Conservation (phyloP, 2,329 filamentous ascomycete species). For the Rhynchosporium agropyri region DNA sequence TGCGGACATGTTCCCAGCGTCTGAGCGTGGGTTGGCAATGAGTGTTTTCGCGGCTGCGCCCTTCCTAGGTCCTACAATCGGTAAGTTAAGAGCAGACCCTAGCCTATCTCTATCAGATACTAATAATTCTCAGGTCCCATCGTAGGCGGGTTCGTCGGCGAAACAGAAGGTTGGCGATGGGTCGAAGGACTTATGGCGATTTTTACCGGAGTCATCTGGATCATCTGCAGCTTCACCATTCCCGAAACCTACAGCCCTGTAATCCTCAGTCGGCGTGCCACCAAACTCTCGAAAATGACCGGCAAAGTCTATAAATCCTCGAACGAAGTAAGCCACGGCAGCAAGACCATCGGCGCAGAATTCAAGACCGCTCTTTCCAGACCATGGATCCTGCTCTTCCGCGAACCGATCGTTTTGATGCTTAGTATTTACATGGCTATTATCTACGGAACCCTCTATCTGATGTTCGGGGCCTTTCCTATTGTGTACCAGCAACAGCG, state of each 20-base stretch:
- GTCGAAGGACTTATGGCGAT: constrained; percentile 64
- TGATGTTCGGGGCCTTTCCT: constrained; percentile 63
- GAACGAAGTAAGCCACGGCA: constrained; percentile 50
- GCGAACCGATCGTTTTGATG: constrained; percentile 69
- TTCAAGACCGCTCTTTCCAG: constrained; percentile 62
- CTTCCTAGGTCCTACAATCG: constrained; percentile 64
- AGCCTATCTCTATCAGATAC: not conserved
- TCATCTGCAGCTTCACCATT: constrained; percentile 53
- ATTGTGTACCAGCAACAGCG: constrained; percentile 66
- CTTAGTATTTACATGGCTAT: constrained; percentile 56
- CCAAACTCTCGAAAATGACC: constrained; percentile 53
- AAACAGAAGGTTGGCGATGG: constrained; percentile 71
- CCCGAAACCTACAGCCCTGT: constrained; percentile 64
- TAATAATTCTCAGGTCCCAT: constrained; percentile 55
- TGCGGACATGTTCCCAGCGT: constrained; percentile 59
- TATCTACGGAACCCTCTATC: constrained; percentile 57
- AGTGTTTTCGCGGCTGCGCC: constrained; percentile 66
- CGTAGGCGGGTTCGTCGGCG: constrained; percentile 66
- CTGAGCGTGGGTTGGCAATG: constrained; percentile 58
- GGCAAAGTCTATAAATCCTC: constrained; percentile 60
- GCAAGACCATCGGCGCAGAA: constrained; percentile 45
- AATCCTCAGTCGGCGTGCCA: constrained; percentile 56
- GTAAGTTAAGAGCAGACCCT: constrained; percentile 14
- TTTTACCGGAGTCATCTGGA: constrained; percentile 64
- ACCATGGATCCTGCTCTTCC: constrained; percentile 70